Percentiles rank a stretch among this genome's conserved stretches.
phyloP scores from a whole-genome alignment of 106 monocot species.

The Xerophyta viscosa region DNA sequence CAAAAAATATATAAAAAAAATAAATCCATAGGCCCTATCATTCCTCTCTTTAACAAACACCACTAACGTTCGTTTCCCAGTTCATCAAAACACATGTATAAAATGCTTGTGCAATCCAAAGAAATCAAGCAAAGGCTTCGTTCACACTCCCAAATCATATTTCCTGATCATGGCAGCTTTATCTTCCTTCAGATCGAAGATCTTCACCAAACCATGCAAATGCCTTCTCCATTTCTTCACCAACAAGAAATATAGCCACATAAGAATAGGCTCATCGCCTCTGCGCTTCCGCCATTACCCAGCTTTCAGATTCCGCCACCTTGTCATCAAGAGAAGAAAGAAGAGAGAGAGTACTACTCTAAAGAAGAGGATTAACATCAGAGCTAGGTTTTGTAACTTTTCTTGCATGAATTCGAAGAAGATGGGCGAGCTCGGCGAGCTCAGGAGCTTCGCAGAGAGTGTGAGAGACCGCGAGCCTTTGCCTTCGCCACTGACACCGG shows the following conservation, averaged over 20 bases:
- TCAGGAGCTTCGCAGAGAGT: constrained; percentile 17
- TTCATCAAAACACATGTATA: no score
- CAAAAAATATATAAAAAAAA: no score
- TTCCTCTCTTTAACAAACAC: not conserved
- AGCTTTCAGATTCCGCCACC: not conserved
- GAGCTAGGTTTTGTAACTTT: not conserved
- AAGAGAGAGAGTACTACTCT: not conserved
- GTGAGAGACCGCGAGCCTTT: constrained; percentile 5
- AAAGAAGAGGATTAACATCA: not conserved
- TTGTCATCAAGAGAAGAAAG: not conserved
- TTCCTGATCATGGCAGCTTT: constrained; percentile 6
- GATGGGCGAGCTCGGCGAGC: constrained; percentile 6
- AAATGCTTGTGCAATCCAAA: no score
- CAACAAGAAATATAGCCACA: constrained; percentile 8
- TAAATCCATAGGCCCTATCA: no score
- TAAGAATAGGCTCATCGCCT: not conserved
- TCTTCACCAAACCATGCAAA: constrained; percentile 29
- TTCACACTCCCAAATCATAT: not conserved
- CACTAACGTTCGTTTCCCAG: no score
- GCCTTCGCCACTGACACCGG: constrained; percentile 23
- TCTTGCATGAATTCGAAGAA: not conserved
- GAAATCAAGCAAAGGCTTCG: not conserved
- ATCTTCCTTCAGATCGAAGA: constrained; percentile 22
- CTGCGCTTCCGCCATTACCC: not conserved
- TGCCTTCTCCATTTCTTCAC: constrained; percentile 15